Evolutionary conservation across 306 rosid species (phyloP).

Genomic region (Senna tora): DNA sequence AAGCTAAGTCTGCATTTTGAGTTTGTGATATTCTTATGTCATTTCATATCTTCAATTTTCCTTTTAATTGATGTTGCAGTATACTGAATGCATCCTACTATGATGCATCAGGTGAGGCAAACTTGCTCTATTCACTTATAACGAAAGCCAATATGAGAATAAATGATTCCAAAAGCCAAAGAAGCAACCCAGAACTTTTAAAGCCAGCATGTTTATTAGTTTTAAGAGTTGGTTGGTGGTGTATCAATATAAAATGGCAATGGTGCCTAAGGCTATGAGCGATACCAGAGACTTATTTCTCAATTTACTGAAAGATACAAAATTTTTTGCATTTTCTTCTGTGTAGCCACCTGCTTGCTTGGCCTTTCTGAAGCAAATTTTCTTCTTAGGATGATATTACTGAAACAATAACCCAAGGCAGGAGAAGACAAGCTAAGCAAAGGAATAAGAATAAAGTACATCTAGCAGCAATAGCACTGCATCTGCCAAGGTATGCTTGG

Average conservation of each 20-base stretch:
- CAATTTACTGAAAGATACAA: slow-evolving; percentile 11
- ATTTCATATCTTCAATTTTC: slow-evolving; percentile 11
- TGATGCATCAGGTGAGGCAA: slow-evolving; percentile 77
- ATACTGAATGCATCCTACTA: slow-evolving; percentile 55
- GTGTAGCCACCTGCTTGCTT: too few relatives aligned
- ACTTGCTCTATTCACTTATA: slow-evolving; percentile 74
- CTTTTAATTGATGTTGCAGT: slow-evolving; percentile 52
- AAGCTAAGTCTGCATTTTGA: too few relatives aligned
- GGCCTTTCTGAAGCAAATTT: too few relatives aligned
- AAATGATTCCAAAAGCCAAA: slow-evolving; percentile 78
- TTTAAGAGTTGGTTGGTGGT: slow-evolving; percentile 41
- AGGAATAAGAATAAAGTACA: neutral
- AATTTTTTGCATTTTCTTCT: slow-evolving; percentile 10
- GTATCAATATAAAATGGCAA: slow-evolving; percentile 2
- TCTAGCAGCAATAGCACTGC: neutral
- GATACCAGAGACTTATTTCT: neutral
- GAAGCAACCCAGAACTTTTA: slow-evolving; percentile 75
- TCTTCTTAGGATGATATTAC: neutral
- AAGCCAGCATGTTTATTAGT: slow-evolving; percentile 74
- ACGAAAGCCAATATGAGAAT: slow-evolving; percentile 85
- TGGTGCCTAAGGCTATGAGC: slow-evolving; percentile 25
- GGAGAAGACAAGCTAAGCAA: neutral
- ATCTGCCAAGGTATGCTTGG: neutral
- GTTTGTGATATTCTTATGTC: slow-evolving; percentile 8
- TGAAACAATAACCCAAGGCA: neutral